These are phyloP conservation scores for Pulveroboletus ravenelii DNA, from an alignment of 768 basidiomycete genomes.

Conservation along the genomic window DNA sequence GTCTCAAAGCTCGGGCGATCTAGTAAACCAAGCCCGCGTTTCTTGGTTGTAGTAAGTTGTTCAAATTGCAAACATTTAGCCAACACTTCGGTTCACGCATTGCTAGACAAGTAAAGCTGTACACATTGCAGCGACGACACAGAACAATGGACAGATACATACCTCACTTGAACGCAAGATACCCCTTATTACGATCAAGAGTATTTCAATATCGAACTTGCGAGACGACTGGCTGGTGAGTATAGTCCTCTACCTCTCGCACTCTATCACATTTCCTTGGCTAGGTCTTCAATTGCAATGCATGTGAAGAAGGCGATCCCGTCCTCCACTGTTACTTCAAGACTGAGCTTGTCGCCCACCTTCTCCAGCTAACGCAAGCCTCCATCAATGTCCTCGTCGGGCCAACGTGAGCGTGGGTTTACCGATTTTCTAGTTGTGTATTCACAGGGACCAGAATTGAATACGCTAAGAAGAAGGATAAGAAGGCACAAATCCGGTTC, in stretches of 20 bases:
- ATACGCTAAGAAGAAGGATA: constrained; percentile 97
- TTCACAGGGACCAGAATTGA: constrained; percentile 55
- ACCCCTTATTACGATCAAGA: constrained; percentile 80
- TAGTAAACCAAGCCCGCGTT: constrained; percentile 88
- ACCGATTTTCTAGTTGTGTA: background rate
- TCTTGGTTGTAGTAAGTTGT: constrained; percentile 74
- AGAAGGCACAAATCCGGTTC: constrained; percentile 81
- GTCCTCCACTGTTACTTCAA: constrained; percentile 90
- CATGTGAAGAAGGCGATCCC: constrained; percentile 92
- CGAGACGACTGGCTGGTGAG: constrained; percentile 94
- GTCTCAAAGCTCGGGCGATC: constrained; percentile 84
- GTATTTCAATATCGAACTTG: constrained; percentile 80
- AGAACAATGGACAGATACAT: constrained; percentile 55
- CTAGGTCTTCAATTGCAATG: constrained; percentile 72
- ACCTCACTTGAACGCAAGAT: constrained; percentile 82
- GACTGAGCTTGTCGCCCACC: constrained; percentile 83
- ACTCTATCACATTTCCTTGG: constrained; percentile 6
- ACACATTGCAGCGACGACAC: constrained; percentile 61
- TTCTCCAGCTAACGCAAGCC: constrained; percentile 77
- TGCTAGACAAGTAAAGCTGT: constrained; percentile 60
- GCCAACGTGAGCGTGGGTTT: constrained; percentile 58
- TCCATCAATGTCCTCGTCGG: constrained; percentile 68
- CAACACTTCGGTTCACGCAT: background rate
- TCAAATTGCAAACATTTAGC: background rate
- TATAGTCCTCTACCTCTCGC: background rate